These are phyloP conservation scores for Naganishia vaughanmartiniae DNA, from an alignment of 768 basidiomycete genomes.

Conservation along the genomic window DNA sequence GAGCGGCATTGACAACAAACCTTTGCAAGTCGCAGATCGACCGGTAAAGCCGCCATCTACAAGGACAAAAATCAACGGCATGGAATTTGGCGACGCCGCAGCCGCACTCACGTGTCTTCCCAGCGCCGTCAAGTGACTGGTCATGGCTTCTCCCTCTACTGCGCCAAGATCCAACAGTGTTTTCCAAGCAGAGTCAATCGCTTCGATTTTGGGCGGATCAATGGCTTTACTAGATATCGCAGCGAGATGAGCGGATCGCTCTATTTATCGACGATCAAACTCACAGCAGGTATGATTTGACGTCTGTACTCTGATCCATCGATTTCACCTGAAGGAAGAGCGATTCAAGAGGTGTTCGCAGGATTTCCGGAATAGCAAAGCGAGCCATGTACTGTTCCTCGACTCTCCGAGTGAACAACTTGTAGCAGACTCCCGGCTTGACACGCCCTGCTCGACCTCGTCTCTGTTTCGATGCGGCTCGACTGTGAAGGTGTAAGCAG, in stretches of 20 bases:
- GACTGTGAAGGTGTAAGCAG: slow-evolving; percentile 56
- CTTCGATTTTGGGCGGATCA: slow-evolving; percentile 71
- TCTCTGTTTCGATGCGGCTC: slow-evolving; percentile 75
- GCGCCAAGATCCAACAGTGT: slow-evolving; percentile 76
- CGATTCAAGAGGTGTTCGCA: slow-evolving; percentile 78
- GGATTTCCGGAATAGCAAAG: slow-evolving; percentile 82
- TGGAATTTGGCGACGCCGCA: no score
- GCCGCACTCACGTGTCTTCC: slow-evolving; percentile 73
- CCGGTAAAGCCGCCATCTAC: slow-evolving; percentile 71
- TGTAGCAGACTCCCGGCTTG: slow-evolving; percentile 66
- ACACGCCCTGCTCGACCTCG: slow-evolving; percentile 88
- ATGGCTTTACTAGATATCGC: slow-evolving; percentile 61
- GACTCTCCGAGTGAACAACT: slow-evolving; percentile 74
- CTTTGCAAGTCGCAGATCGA: slow-evolving; percentile 83
- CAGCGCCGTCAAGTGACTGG: slow-evolving; percentile 68
- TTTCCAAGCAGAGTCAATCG: slow-evolving; percentile 73
- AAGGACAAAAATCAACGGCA: no score
- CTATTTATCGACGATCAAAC: background rate
- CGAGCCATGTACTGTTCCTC: slow-evolving; percentile 64
- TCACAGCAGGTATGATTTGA: slow-evolving; percentile 59
- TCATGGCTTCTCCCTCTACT: slow-evolving; percentile 58
- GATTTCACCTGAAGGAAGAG: slow-evolving; percentile 78
- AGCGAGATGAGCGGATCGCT: background rate
- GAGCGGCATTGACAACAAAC: slow-evolving; percentile 30
- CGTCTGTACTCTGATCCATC: slow-evolving; percentile 71